Conservation (phyloP, 2,329 filamentous ascomycete genomes). For the Fonsecaea multimorphosa region DNA sequence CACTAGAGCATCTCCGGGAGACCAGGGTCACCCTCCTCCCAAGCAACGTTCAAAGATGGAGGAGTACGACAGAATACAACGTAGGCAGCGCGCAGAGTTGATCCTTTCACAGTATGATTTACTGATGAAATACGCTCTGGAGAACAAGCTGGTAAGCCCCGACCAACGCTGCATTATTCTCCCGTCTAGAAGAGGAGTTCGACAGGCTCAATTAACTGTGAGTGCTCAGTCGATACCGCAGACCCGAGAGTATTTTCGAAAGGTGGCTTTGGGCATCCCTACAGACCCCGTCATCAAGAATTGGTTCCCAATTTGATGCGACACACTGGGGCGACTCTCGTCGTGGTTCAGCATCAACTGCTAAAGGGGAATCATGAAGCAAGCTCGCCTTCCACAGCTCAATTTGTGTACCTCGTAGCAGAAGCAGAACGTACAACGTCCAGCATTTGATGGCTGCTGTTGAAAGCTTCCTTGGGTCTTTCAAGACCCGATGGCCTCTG, state of each 20-base stretch:
- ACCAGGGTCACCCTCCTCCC: neutral
- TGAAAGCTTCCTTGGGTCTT: neutral
- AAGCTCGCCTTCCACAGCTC: neutral
- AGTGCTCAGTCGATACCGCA: constrained; percentile 33
- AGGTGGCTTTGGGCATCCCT: constrained; percentile 32
- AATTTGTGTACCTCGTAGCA: neutral
- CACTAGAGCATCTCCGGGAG: neutral
- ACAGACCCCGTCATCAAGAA: constrained; percentile 36
- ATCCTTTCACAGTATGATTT: constrained; percentile 37
- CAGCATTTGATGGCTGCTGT: neutral
- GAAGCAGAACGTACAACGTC: neutral
- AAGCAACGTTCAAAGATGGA: neutral
- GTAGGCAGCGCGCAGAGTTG: constrained; percentile 23
- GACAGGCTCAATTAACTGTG: constrained; percentile 7
- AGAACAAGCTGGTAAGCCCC: constrained; percentile 46
- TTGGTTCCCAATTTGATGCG: constrained; percentile 29
- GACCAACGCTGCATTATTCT: constrained; percentile 5
- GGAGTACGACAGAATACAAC: constrained; percentile 21
- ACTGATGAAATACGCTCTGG: constrained; percentile 49
- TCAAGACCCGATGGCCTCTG: neutral
- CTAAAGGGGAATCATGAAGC: too few species aligned
- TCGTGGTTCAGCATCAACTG: neutral
- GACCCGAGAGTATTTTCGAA: constrained; percentile 38
- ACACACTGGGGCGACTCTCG: neutral
- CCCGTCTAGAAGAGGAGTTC: neutral